Percentiles rank a stretch among this genome's conserved stretches.
These are phyloP conservation scores for Exsudoporus frostii DNA, from an alignment of 768 basidiomycete genomes.

Conservation along the genomic window DNA sequence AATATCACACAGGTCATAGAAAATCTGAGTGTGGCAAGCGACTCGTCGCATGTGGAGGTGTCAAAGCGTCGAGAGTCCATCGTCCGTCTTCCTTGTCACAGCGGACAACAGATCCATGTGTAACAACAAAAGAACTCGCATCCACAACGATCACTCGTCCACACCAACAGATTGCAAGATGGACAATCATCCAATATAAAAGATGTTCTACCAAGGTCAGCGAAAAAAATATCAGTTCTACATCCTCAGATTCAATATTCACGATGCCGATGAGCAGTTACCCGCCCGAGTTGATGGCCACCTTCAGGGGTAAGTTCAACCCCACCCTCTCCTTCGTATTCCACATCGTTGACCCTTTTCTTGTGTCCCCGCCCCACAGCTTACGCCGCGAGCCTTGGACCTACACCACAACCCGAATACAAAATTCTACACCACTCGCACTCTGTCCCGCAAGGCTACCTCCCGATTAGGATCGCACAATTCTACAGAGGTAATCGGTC, in stretches of 20 bases:
- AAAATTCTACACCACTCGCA: slow-evolving; percentile 1
- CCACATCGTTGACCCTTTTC: background rate
- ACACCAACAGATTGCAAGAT: background rate
- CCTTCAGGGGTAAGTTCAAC: slow-evolving; percentile 7
- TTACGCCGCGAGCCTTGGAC: slow-evolving; percentile 7
- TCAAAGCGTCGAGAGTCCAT: background rate
- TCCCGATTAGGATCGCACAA: slow-evolving; percentile 16
- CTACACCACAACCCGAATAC: slow-evolving; percentile 4
- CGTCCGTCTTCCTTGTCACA: no score
- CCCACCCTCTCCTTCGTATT: no score
- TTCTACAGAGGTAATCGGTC: slow-evolving; percentile 6
- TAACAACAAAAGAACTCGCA: background rate
- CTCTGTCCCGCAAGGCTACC: slow-evolving; percentile 8
- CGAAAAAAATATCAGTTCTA: background rate
- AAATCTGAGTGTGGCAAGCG: background rate
- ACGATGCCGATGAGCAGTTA: slow-evolving; percentile 6
- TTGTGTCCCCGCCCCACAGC: background rate
- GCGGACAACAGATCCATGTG: background rate
- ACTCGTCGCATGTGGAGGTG: background rate
- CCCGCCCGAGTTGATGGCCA: slow-evolving; percentile 6
- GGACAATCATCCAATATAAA: slow-evolving; percentile 10
- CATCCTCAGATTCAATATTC: background rate
- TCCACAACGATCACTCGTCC: slow-evolving; percentile 1
- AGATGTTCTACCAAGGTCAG: background rate
- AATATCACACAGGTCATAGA: background rate